Base-by-base conservation (phyloP, 495 filamentous ascomycete genomes). In the Alectoria sarmentosa region DNA sequence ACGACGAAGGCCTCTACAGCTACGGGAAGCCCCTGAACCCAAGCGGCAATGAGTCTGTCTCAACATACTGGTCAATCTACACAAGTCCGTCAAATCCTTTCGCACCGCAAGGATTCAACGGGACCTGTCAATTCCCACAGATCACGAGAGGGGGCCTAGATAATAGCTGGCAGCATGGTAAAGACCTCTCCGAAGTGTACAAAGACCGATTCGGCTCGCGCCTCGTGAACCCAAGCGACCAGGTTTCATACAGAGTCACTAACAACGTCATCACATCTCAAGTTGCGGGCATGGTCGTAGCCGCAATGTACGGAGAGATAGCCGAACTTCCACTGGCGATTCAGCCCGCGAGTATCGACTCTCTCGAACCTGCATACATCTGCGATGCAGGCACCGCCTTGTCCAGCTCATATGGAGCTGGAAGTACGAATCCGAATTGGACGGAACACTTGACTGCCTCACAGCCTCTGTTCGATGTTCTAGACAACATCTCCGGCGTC, bases 181-280 rank as follows among this genome's bases (percentile, higher is more conserved):
- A 72, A 42, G 86, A 89, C 65, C 73, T 90, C 2, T 86, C 82
- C 68, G 79, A 71, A 26, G 84, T 89, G 15, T 90, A 90, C 70
- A 77, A 83, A 65, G 76, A 80, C 67, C 69, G 84, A 34, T 79
- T 89, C 23, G 65, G 73, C 28, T 86, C 88, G 69, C 73, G 89
- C 26, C 86, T 86, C 6, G 69, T 70, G 52, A 69, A 75, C 19
- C 76, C 77, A 65, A 69, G 76, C 26, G 62, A 72, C 52, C 75
- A 73, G 38, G 73, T 83, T 62, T 68, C 67, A 36, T 90, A 83
- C 73, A 81, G 86, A 48, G 86, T 88, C 23, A 89, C 87, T 1
- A 83, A 84, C 62, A 89, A 90, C 74, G 76, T 83, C 21, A 89
- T 90, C 70, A 90, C 88, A 14, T 84, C 81, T 67, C 84, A 90